Base-by-base conservation (phyloP, 371 early-diverging fungal species). In the Actinomortierella ambigua region DNA sequence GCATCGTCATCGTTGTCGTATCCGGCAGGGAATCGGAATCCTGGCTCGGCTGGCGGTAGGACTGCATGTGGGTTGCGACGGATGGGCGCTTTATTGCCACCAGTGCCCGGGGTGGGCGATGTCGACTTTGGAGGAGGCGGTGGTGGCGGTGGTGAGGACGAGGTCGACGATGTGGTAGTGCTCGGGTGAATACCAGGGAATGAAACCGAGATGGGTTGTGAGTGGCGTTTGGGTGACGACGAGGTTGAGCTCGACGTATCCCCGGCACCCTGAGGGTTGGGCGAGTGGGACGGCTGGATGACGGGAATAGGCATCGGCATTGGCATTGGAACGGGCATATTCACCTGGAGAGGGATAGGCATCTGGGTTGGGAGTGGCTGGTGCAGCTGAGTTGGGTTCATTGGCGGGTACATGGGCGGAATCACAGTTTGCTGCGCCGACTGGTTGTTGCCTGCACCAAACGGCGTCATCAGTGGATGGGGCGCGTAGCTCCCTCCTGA, bases 131-230 rank as follows among this genome's bases (percentile, higher is more conserved):
- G 46, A 34, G 23, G 34, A 8, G 1, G 53, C 11, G 20, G 56
- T 18, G 29, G 43, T 42, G 59, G 39, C 15, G 54, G 27, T 0
- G 64, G 22, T 15, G 53, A 17, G 13, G 52, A 39, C 22, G 41
- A 26, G 9, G 51, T 39, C 18, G 58, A 43, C 1, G 53, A 27
- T 5, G 63, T 15, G 2, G 59, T 20, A 9, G 55, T 41, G 42
- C 8, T 11, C 42, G 11, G 18, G 24, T 18, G 68, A 53, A 34
- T 52, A 1, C 49, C 61, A 1, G 73, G 73, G 54, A 71, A 71
- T 0, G 73, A 66, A 14, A 71, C 73, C 6, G 63, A 59, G n/a
- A 71, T 71, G 17, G 73, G 73, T 26, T 66, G 63, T 8, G 73
- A 66, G 29, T 51, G 63, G 0, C 59, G 44, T 24, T 57, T 64